Percentiles rank a stretch among this genome's conserved stretches.
Evolutionary conservation across 169 alveolate species (phyloP).

Genomic region (Prorocentrum cordatum): DNA sequence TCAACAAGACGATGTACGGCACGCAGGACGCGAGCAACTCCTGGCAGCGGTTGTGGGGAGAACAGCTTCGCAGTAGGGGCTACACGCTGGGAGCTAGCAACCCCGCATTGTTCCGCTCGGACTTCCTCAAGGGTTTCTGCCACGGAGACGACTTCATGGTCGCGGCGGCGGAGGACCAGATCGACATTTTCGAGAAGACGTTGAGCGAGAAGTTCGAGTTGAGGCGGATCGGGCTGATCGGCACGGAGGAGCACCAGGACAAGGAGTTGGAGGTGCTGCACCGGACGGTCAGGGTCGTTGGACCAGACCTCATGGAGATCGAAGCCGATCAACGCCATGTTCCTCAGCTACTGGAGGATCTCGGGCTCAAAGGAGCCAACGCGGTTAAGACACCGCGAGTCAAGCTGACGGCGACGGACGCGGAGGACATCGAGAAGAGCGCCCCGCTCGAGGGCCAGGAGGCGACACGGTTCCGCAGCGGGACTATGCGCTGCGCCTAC

Average conservation of each 20-base stretch:
- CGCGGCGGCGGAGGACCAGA: background rate
- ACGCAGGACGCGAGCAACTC: background rate
- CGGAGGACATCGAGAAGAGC: background rate
- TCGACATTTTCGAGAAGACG: background rate
- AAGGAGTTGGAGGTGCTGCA: background rate
- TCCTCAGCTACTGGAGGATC: background rate
- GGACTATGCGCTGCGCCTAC: background rate
- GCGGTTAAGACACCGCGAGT: background rate
- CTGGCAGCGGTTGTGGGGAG: background rate
- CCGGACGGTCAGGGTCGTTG: background rate
- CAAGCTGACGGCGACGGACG: background rate
- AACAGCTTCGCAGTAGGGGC: background rate
- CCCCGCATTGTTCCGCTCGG: background rate
- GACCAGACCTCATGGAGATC: background rate
- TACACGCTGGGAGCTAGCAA: background rate
- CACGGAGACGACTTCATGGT: background rate
- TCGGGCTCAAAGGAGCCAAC: background rate
- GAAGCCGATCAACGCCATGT: background rate
- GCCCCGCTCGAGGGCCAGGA: background rate
- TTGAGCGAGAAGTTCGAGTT: background rate
- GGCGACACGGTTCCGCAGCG: background rate
- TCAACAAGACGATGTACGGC: background rate
- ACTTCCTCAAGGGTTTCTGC: background rate
- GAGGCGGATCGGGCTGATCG: background rate
- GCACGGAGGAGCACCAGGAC: background rate